Percentiles rank a stretch among this genome's conserved stretches.
These are phyloP conservation scores for Viola pubescens DNA, from an alignment of 441 rosid genomes.

Conservation along the genomic window DNA sequence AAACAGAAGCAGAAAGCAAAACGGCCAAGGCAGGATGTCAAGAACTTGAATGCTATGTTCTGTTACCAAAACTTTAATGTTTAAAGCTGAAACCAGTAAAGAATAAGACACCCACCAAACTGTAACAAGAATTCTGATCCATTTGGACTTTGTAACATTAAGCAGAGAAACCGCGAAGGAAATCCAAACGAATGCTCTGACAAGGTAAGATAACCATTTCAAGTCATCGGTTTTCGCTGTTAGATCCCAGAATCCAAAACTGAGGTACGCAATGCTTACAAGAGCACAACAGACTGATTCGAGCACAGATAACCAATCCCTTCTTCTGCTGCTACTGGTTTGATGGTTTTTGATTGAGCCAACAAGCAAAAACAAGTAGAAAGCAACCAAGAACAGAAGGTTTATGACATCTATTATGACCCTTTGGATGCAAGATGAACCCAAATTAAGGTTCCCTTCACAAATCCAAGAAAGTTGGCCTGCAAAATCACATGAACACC, in stretches of 20 bases:
- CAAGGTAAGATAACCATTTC: slow-evolving; percentile 30
- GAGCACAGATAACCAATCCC: slow-evolving; percentile 31
- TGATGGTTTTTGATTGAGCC: slow-evolving; percentile 24
- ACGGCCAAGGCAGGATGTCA: slow-evolving; percentile 37
- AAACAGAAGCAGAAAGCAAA: slow-evolving; percentile 43
- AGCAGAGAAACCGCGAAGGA: slow-evolving; percentile 53
- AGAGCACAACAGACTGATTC: slow-evolving; percentile 41
- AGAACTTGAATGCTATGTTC: slow-evolving; percentile 28
- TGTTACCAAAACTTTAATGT: slow-evolving; percentile 28
- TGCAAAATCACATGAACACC: too few relatives aligned
- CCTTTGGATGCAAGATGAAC: not conserved
- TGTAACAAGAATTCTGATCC: slow-evolving; percentile 26
- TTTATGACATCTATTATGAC: not conserved
- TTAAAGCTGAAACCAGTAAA: slow-evolving; percentile 39
- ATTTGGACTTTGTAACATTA: slow-evolving; percentile 30
- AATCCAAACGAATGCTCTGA: slow-evolving; percentile 55
- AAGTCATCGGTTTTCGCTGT: slow-evolving; percentile 12
- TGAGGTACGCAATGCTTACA: slow-evolving; percentile 31
- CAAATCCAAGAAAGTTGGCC: not conserved
- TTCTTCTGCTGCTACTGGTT: slow-evolving; percentile 15
- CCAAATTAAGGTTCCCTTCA: not conserved
- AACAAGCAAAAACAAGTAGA: slow-evolving; percentile 42
- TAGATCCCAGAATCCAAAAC: slow-evolving; percentile 36
- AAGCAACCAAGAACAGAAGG: slow-evolving; percentile 20
- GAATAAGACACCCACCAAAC: slow-evolving; percentile 66